A percentile compares a stretch with the other conserved stretches of the same genome.
Evolutionary conservation across 129 eudicot species (phyloP).

Genomic region (Calendula officinalis): DNA sequence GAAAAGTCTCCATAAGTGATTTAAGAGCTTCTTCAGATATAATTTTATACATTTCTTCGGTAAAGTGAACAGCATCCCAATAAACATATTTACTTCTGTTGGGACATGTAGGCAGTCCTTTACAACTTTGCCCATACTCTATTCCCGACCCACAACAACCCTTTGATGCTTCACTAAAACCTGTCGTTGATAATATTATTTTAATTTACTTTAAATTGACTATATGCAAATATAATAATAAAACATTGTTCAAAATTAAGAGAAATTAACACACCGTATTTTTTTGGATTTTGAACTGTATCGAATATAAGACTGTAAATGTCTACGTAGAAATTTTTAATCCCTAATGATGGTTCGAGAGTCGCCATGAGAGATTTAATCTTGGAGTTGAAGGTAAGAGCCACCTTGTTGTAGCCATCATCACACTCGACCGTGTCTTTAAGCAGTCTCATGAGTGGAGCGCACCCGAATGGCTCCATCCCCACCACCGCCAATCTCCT

Average conservation of each 20-base stretch:
- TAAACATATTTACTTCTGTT: slow-evolving; percentile 44
- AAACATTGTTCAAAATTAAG: neutral
- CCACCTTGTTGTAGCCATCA: slow-evolving; percentile 42
- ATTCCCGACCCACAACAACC: slow-evolving; percentile 66
- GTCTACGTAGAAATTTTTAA: slow-evolving; percentile 28
- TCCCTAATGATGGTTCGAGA: slow-evolving; percentile 25
- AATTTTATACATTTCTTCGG: slow-evolving; percentile 49
- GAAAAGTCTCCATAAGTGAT: slow-evolving; percentile 26
- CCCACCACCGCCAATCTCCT: slow-evolving; percentile 47
- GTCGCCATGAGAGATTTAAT: slow-evolving; percentile 34
- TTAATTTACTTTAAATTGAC: neutral
- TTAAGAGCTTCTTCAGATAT: slow-evolving; percentile 45
- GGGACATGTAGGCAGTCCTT: slow-evolving; percentile 41
- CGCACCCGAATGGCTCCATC: slow-evolving; percentile 51
- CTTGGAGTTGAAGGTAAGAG: slow-evolving; percentile 42
- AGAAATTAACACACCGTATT: slow-evolving; percentile 33
- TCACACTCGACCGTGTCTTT: slow-evolving; percentile 33
- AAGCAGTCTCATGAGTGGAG: slow-evolving; percentile 43
- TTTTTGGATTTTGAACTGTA: slow-evolving; percentile 34
- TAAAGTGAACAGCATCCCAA: slow-evolving; percentile 68
- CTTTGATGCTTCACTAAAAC: slow-evolving; percentile 44
- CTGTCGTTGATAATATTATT: slow-evolving; percentile 27
- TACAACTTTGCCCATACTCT: slow-evolving; percentile 50
- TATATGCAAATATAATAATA: neutral
- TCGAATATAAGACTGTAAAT: slow-evolving; percentile 31